Evolutionary conservation across 495 filamentous ascomycete genomes (phyloP).

Genomic region (Penicillium paradoxum): DNA sequence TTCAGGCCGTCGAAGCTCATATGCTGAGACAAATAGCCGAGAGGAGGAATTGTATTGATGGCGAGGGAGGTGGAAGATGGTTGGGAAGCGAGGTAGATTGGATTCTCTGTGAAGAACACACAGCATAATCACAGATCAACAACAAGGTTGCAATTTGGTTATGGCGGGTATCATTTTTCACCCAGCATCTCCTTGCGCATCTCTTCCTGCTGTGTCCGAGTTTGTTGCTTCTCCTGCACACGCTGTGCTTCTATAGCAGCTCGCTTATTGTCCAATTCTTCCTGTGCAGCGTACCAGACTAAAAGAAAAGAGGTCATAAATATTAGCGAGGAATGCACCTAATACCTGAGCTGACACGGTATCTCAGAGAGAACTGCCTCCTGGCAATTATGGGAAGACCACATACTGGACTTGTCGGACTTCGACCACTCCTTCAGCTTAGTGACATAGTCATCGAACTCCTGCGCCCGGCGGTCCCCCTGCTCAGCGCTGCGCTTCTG

Average conservation of each 20-base stretch:
- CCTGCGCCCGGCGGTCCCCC: constrained; percentile 66
- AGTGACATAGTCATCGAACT: constrained; percentile 81
- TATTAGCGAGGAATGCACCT: not conserved
- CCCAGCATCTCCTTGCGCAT: constrained; percentile 50
- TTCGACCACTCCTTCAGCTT: constrained; percentile 86
- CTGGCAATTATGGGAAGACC: not conserved
- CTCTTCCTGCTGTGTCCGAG: constrained; percentile 49
- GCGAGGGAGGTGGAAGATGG: not conserved
- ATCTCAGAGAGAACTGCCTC: not conserved
- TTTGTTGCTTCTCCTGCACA: constrained; percentile 47
- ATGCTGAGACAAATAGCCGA: too few species aligned
- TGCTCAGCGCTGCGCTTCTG: constrained; percentile 75
- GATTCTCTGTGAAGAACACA: not conserved
- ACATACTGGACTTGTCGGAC: constrained; percentile 77
- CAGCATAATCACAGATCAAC: not conserved
- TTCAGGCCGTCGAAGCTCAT: not conserved
- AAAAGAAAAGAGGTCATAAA: constrained; percentile 18
- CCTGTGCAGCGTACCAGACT: constrained; percentile 74
- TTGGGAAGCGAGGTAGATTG: not conserved
- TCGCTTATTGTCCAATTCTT: constrained; percentile 51
- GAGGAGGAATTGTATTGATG: not conserved
- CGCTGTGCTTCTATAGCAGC: constrained; percentile 42
- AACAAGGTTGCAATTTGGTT: not conserved
- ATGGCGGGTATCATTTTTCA: constrained; percentile 28
- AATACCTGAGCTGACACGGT: not conserved